Conservation (phyloP, 179 eudicot genomes). For the Beta lomatogona region DNA sequence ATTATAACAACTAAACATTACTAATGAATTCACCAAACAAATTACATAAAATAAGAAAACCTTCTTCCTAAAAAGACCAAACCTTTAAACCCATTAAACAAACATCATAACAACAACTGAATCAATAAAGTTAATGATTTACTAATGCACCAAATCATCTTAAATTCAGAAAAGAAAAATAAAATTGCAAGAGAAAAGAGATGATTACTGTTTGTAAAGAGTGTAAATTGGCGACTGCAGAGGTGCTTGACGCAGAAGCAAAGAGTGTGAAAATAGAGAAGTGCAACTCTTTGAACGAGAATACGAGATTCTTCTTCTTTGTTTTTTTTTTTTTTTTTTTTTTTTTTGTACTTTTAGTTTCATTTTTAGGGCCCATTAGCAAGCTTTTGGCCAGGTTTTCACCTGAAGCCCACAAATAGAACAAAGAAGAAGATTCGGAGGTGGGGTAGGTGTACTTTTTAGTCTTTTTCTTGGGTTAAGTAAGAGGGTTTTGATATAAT, state of each 20-base stretch:
- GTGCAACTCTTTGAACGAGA: background rate
- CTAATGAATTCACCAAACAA: background rate
- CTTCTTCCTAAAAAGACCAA: background rate
- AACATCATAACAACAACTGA: background rate
- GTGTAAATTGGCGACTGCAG: background rate
- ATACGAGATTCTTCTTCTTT: too few species aligned
- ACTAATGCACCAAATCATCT: background rate
- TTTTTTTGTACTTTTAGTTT: too few species aligned
- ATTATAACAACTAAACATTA: background rate
- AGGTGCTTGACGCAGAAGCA: background rate
- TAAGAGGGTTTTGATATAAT: too few species aligned
- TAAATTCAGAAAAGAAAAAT: background rate
- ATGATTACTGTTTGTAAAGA: background rate
- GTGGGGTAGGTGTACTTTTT: background rate
- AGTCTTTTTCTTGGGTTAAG: too few species aligned
- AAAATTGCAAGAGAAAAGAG: background rate
- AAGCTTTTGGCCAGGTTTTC: background rate
- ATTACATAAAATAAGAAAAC: background rate
- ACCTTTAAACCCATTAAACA: background rate
- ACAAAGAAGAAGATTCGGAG: background rate
- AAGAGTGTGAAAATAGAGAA: background rate
- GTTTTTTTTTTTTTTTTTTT: too few species aligned
- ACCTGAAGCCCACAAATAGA: background rate
- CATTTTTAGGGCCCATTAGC: background rate
- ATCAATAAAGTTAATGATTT: background rate